Percentiles rank a stretch among this genome's conserved stretches.
phyloP scores from a whole-genome alignment of 441 rosid genomes.

The Capsella rubella region DNA sequence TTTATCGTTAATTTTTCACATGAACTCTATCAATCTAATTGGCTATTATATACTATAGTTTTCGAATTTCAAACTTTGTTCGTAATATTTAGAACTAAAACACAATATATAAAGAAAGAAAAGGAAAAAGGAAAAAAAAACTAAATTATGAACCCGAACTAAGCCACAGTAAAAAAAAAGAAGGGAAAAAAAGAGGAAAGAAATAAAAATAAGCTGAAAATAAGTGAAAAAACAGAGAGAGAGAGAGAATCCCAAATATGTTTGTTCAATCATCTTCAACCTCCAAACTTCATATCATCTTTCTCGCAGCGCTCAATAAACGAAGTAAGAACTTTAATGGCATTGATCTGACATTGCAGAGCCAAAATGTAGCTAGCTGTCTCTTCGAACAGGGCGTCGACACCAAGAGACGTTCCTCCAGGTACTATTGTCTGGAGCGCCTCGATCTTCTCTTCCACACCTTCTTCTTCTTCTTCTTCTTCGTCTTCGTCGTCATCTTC shows the following conservation, averaged over 20 bases:
- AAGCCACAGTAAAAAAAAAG: conserved; percentile 18
- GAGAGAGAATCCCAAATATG: conserved; percentile 14
- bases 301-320: conserved; percentile 61
- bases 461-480: conserved; percentile 43
- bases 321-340: conserved; percentile 58
- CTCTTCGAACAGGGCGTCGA: conserved; percentile 67
- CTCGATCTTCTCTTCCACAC: conserved; percentile 60
- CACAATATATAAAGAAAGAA: not conserved
- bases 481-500: conserved; percentile 46
- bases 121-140: not conserved
- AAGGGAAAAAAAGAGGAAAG: not conserved
- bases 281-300: conserved; percentile 59
- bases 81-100: not conserved
- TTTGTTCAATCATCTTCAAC: conserved; percentile 40
- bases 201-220: conserved; percentile 4
- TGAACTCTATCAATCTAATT: conserved; percentile 13
- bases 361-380: conserved; percentile 71
- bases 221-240: not conserved
- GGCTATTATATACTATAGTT: not conserved
- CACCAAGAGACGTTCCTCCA: conserved; percentile 61
- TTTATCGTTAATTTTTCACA: not conserved
- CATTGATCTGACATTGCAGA: conserved; percentile 65
- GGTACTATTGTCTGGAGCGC: conserved; percentile 79
- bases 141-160: conserved; percentile 35
- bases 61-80: conserved; percentile 5